A percentile compares a stretch with the other conserved stretches of the same genome.
phyloP scores from a whole-genome alignment of 352 stramenopile genomes.

The Pythium phragmitis region DNA sequence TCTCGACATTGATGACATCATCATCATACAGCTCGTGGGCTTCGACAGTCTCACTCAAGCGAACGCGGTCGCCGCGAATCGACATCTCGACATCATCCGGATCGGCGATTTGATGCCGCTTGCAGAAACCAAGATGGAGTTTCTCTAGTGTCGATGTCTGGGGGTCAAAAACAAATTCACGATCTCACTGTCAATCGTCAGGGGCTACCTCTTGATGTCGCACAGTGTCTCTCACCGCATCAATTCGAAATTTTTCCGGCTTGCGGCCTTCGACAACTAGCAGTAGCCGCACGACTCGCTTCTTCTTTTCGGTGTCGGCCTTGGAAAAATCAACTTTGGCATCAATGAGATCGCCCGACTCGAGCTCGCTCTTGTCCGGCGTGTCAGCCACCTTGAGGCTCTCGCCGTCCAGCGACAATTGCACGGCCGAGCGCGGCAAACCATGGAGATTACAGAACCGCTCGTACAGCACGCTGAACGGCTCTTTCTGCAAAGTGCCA shows the following conservation, averaged over 20 bases:
- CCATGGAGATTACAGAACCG: conserved; percentile 67
- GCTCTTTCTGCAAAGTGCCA: conserved; percentile 41
- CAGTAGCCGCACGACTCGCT: conserved; percentile 47
- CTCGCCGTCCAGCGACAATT: conserved; percentile 64
- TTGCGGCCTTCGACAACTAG: conserved; percentile 53
- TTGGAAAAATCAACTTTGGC: conserved; percentile 72
- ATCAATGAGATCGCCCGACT: conserved; percentile 65
- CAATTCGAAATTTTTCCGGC: conserved; percentile 70
- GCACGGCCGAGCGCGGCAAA: conserved; percentile 51
- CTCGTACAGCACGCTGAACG: conserved; percentile 60
- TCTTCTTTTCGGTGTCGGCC: conserved; percentile 49
- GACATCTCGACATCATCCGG: conserved; percentile 54
- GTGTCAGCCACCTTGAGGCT: conserved; percentile 31
- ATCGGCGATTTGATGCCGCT: conserved; percentile 49
- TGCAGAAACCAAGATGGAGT: conserved; percentile 61
- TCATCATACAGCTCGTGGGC: conserved; percentile 51
- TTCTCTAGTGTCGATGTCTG: conserved; percentile 59
- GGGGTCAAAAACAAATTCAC: no score
- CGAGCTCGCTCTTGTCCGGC: conserved; percentile 39
- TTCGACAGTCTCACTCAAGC: conserved; percentile 43
- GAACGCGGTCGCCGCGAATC: conserved; percentile 40
- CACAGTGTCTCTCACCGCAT: conserved; percentile 36
- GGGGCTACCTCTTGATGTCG: no score
- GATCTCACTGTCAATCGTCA: no score
- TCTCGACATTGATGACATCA: conserved; percentile 63